These are phyloP conservation scores for Cardamine chenopodiifolia DNA, from an alignment of 345 rosid species.

Conservation along the genomic window DNA sequence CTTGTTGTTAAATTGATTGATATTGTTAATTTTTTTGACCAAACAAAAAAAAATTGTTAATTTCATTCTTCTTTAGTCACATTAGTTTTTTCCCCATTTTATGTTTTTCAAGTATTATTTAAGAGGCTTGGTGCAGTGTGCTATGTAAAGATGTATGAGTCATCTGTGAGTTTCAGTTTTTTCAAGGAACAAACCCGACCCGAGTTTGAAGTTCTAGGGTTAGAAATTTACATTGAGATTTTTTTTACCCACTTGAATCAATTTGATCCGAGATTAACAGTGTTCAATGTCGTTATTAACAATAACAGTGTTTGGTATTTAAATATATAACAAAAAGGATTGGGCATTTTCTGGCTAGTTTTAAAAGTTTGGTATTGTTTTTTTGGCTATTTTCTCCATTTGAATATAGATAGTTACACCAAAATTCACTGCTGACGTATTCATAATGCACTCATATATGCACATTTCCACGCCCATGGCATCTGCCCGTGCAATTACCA, in stretches of 20 bases:
- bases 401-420: not conserved
- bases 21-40: not conserved
- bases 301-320: too few relatives aligned
- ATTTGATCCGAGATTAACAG: not conserved
- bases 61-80: not conserved
- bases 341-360: not conserved
- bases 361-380: not conserved
- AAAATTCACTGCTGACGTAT: slow-evolving; percentile 7
- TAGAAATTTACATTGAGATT: not conserved
- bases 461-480: not conserved
- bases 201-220: not conserved
- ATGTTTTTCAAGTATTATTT: not conserved
- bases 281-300: not conserved
- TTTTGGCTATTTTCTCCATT: not conserved
- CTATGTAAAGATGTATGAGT: not conserved
- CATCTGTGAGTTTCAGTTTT: too few relatives aligned
- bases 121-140: not conserved
- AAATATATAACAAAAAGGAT: not conserved
- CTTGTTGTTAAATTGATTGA: not conserved
- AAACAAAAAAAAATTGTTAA: too few relatives aligned
- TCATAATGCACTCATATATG: not conserved
- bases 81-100: not conserved
- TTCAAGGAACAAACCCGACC: not conserved
- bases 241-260: not conserved
- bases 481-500: slow-evolving; percentile 2